A percentile compares a stretch with the other conserved stretches of the same genome.
Evolutionary conservation across 257 asterid genomes (phyloP).

Genomic region (Forsythia viridissima): DNA sequence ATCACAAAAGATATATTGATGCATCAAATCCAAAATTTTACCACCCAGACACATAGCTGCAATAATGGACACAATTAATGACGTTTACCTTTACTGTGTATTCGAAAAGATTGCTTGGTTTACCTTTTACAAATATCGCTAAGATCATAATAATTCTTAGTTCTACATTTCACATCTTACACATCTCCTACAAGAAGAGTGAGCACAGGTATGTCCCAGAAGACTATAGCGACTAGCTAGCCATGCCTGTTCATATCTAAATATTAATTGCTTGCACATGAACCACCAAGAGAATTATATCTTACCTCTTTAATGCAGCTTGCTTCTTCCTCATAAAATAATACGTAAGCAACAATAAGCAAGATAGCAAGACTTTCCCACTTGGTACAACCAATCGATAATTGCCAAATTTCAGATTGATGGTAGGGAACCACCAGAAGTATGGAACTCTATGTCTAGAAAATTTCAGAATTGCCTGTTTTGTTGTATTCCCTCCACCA

Average conservation of each 20-base stretch:
- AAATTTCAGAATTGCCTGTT: constrained; percentile 56
- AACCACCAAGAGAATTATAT: constrained; percentile 14
- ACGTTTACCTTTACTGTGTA: background rate
- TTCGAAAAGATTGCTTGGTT: background rate
- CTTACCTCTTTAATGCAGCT: constrained; percentile 65
- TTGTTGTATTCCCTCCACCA: constrained; percentile 34
- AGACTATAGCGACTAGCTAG: background rate
- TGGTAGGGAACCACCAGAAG: constrained; percentile 67
- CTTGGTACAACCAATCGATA: constrained; percentile 50
- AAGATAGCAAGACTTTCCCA: constrained; percentile 59
- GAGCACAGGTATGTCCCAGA: constrained; percentile 7
- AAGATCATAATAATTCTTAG: background rate
- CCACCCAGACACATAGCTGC: background rate
- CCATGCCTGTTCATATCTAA: background rate
- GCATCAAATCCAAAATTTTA: background rate
- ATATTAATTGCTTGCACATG: background rate
- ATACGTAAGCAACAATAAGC: constrained; percentile 47
- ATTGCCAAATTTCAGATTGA: constrained; percentile 63
- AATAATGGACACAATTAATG: background rate
- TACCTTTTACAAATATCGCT: background rate
- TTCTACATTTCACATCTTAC: background rate
- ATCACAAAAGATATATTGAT: background rate
- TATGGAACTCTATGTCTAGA: constrained; percentile 48
- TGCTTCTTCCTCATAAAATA: constrained; percentile 60
- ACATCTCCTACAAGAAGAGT: background rate